phyloP scores from a whole-genome alignment of 2,329 filamentous ascomycete species.

The Xylariaceae sp. region DNA sequence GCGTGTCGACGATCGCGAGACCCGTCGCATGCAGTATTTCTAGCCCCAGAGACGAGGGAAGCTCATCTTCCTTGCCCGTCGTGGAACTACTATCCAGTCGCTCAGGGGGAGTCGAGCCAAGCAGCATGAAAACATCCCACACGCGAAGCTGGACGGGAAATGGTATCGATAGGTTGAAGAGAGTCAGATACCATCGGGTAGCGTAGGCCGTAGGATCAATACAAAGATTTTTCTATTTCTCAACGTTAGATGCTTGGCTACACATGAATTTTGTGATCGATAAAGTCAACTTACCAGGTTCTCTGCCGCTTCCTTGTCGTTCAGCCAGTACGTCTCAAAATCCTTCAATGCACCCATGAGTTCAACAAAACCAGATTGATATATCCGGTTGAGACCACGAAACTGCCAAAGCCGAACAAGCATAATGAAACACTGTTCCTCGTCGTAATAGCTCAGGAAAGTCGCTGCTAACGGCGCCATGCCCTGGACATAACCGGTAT shows the following conservation, averaged over 20 bases:
- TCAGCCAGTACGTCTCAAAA: constrained; percentile 80
- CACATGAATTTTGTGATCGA: not conserved
- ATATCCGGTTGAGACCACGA: constrained; percentile 78
- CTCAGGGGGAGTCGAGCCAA: constrained; percentile 66
- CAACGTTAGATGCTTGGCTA: constrained; percentile 9
- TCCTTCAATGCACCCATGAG: constrained; percentile 81
- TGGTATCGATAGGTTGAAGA: constrained; percentile 95
- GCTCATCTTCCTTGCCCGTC: constrained; percentile 25
- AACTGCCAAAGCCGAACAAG: constrained; percentile 89
- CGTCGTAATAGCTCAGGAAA: constrained; percentile 92
- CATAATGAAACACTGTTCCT: constrained; percentile 94
- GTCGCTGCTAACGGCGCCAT: constrained; percentile 95
- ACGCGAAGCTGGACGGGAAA: constrained; percentile 91
- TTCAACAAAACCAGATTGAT: constrained; percentile 76
- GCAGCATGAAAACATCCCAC: constrained; percentile 96
- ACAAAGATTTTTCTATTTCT: constrained; percentile 59
- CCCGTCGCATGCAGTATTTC: constrained; percentile 87
- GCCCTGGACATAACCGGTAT: constrained; percentile 92
- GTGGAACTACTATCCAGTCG: constrained; percentile 12
- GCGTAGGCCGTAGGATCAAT: constrained; percentile 92
- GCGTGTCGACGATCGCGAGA: constrained; percentile 84
- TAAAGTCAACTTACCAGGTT: constrained; percentile 62
- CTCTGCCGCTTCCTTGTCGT: constrained; percentile 67
- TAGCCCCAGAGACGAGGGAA: constrained; percentile 55
- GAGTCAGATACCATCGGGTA: constrained; percentile 92